These are phyloP conservation scores for Daldinia loculata DNA, from an alignment of 495 filamentous ascomycete genomes.

Conservation along the genomic window DNA sequence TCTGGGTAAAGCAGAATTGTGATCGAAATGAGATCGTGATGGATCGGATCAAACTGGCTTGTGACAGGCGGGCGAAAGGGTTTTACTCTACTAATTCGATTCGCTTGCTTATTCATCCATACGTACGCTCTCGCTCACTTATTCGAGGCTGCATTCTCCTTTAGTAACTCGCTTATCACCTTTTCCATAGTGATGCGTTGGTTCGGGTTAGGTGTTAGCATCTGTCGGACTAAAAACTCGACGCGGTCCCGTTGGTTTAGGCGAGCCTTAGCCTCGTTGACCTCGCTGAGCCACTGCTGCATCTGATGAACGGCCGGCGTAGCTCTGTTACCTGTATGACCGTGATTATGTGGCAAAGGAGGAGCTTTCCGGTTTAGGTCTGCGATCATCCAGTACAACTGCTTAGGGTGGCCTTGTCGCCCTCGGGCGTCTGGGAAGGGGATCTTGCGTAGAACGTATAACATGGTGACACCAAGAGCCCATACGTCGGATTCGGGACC, in stretches of 20 bases:
- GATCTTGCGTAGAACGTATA: conserved; percentile 58
- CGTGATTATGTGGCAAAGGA: conserved; percentile 8
- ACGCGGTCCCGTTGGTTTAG: conserved; percentile 52
- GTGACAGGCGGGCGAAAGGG: background rate
- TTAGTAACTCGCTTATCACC: conserved; percentile 49
- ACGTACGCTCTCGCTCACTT: background rate
- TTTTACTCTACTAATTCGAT: conserved; percentile 4
- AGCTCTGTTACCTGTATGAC: conserved; percentile 30
- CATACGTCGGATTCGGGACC: conserved; percentile 58
- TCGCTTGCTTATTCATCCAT: background rate
- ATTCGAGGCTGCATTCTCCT: conserved; percentile 41
- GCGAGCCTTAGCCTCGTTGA: conserved; percentile 48
- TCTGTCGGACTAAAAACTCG: conserved; percentile 54
- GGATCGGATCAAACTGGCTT: conserved; percentile 10
- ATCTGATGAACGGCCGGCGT: conserved; percentile 53
- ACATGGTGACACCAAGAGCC: conserved; percentile 60
- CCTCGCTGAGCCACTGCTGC: conserved; percentile 57
- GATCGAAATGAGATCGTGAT: background rate
- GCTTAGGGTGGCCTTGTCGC: conserved; percentile 51
- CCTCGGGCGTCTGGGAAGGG: conserved; percentile 56
- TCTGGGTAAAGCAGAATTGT: conserved; percentile 14
- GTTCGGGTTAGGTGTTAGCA: conserved; percentile 55
- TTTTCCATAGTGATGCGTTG: conserved; percentile 54
- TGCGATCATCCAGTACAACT: conserved; percentile 59
- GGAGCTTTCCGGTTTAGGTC: conserved; percentile 45